Base-by-base conservation (phyloP, 163 green algal genomes). In the Prototheca wickerhamii region DNA sequence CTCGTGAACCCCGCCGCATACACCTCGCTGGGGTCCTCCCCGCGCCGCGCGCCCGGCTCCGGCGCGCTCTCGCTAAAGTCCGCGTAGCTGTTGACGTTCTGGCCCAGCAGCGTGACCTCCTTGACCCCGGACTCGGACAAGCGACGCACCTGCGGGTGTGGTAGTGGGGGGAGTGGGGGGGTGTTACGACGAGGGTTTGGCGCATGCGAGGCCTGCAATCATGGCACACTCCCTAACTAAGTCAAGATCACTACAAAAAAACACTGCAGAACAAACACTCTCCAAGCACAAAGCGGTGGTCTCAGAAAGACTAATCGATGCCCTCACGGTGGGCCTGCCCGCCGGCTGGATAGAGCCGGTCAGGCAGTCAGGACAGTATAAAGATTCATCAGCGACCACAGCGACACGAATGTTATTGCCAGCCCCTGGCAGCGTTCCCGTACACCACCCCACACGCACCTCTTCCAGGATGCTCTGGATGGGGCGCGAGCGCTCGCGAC, bases 71-170 rank as follows among this genome's bases (percentile, higher is more conserved):
- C 26, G 33, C 55, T 75, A 12, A 79, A 70, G 59, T 92, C 79
- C 32, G 79, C 78, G 54, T 91, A 96, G 54, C 69, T 85, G 76
- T 96, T 96, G 26, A 96, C 89, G 65, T 96, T 96, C 69, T 96
- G 90, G 7, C 90, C 90, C 18, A 96, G 79, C 32, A 96, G 76
- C 1, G 80, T 93, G 25, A 96, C 76, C 63, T 96, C 89, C 55
- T 80, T 81, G 30, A 91, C 71, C 3, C 87, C 87, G 30, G 75
- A 34, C 17, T 85, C 70, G 1, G 70, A 78, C 56, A 93, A 64
- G 30, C 64, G 61, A 58, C 65, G 63, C 3, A 80, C 76, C 78
- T 85, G 68, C 31, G 35, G n/a, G 21, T 21, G 15, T 7, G 28
- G 50, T 31, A 7, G 49, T 25, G 40, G 10, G 50, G 37, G 43